These are phyloP conservation scores for Vigna mungo DNA, from an alignment of 306 rosid genomes.

Conservation along the genomic window DNA sequence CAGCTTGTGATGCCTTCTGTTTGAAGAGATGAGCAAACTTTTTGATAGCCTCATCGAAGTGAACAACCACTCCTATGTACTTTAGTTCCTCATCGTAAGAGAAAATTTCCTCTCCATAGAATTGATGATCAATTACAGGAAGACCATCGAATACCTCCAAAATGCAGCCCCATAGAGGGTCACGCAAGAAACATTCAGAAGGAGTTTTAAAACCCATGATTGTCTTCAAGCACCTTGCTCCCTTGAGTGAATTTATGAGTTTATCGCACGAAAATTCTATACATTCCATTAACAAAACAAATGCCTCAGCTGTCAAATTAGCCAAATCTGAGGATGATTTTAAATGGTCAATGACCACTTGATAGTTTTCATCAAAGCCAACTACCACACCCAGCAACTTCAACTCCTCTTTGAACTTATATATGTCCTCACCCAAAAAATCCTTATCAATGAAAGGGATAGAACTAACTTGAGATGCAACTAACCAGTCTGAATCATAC, in stretches of 20 bases:
- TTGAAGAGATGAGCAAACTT: conserved; percentile 51
- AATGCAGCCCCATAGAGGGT: conserved; percentile 69
- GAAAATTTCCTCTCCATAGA: conserved; percentile 51
- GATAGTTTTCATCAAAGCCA: conserved; percentile 42
- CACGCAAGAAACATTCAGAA: conserved; percentile 56
- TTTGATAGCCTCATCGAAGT: conserved; percentile 59
- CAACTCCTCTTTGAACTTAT: conserved; percentile 56
- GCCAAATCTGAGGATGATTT: conserved; percentile 53
- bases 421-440: conserved; percentile 62
- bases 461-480: conserved; percentile 62
- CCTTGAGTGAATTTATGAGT: conserved; percentile 44
- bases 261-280: not conserved
- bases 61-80: conserved; percentile 60
- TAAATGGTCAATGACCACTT: conserved; percentile 58
- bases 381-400: conserved; percentile 67
- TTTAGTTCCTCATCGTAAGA: conserved; percentile 50
- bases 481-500: conserved; percentile 56
- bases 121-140: conserved; percentile 59
- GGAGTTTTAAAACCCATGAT: conserved; percentile 62
- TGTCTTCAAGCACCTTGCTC: conserved; percentile 62
- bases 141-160: conserved; percentile 59
- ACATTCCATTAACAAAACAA: conserved; percentile 57
- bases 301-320: conserved; percentile 51
- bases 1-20: conserved; percentile 41
- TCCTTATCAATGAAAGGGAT: conserved; percentile 68